Percentiles rank a stretch among this genome's conserved stretches.
phyloP scores from a whole-genome alignment of 306 rosid species.

The Phaseolus lunatus region DNA sequence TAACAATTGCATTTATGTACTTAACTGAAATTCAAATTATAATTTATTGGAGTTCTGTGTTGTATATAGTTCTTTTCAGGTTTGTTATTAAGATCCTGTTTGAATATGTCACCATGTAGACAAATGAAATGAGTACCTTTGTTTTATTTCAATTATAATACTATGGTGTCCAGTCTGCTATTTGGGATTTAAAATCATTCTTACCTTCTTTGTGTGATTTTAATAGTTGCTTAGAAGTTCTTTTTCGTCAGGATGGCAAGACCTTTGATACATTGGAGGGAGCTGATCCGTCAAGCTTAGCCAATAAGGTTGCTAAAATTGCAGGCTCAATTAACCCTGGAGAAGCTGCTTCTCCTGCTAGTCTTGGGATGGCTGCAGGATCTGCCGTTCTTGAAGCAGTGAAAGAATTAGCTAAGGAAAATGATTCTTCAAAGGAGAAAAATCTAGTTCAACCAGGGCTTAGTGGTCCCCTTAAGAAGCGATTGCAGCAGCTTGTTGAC shows the following conservation, averaged over 20 bases:
- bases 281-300: slow-evolving; percentile 98
- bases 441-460: slow-evolving; percentile 56
- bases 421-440: slow-evolving; percentile 60
- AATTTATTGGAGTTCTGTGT: not conserved
- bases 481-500: slow-evolving; percentile 66
- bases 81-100: not conserved
- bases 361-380: slow-evolving; percentile 95
- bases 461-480: slow-evolving; percentile 53
- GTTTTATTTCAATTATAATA: slow-evolving; percentile 5
- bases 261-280: slow-evolving; percentile 88
- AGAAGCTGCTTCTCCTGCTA: slow-evolving; percentile 89
- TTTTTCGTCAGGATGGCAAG: slow-evolving; percentile 77
- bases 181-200: slow-evolving; percentile 9
- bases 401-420: slow-evolving; percentile 68
- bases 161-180: not conserved
- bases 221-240: slow-evolving; percentile 27
- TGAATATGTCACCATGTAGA: not conserved
- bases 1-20: not conserved
- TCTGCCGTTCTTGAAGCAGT: slow-evolving; percentile 75
- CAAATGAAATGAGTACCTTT: slow-evolving; percentile 8
- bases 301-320: slow-evolving; percentile 88
- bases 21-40: slow-evolving; percentile 11
- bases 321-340: slow-evolving; percentile 76
- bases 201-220: slow-evolving; percentile 23
- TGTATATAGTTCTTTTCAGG: not conserved